Evolutionary conservation across 768 basidiomycete species (phyloP).

Genomic region (Leccinellum luteum): DNA sequence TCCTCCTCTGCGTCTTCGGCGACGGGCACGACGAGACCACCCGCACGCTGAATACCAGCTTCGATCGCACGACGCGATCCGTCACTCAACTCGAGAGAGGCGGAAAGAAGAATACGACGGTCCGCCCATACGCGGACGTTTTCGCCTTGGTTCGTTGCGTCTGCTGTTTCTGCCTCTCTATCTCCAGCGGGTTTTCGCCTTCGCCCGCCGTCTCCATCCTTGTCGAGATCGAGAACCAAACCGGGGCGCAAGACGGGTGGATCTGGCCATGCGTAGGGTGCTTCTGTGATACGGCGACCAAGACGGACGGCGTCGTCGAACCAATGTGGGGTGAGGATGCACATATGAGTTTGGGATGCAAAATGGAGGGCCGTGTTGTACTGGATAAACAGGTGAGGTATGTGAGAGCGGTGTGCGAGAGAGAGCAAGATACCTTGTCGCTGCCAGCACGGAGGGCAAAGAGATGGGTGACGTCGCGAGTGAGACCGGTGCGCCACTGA

Average conservation of each 20-base stretch:
- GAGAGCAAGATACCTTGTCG: slow-evolving; percentile 34
- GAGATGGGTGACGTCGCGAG: slow-evolving; percentile 85
- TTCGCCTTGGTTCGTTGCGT: slow-evolving; percentile 23
- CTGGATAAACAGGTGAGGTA: slow-evolving; percentile 14
- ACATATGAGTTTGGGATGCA: slow-evolving; percentile 55
- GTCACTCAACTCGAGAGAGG: slow-evolving; percentile 51
- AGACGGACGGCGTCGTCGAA: slow-evolving; percentile 77
- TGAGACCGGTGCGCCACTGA: slow-evolving; percentile 73
- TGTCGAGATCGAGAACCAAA: slow-evolving; percentile 12
- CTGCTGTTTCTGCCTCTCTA: slow-evolving; percentile 20
- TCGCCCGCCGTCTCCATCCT: slow-evolving; percentile 18
- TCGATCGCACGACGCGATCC: slow-evolving; percentile 55
- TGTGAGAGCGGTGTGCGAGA: neutral
- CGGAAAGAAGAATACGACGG: slow-evolving; percentile 58
- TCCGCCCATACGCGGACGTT: slow-evolving; percentile 55
- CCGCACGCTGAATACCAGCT: slow-evolving; percentile 56
- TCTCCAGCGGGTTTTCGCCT: slow-evolving; percentile 27
- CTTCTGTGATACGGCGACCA: slow-evolving; percentile 49
- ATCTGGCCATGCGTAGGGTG: slow-evolving; percentile 71
- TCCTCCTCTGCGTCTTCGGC: slow-evolving; percentile 43
- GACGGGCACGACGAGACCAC: slow-evolving; percentile 53
- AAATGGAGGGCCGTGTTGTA: slow-evolving; percentile 55
- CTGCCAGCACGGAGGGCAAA: slow-evolving; percentile 56
- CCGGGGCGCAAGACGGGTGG: slow-evolving; percentile 47
- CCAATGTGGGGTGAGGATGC: slow-evolving; percentile 86